Conservation (phyloP, 2,329 filamentous ascomycete genomes). For the Tricladium varicosporioides region DNA sequence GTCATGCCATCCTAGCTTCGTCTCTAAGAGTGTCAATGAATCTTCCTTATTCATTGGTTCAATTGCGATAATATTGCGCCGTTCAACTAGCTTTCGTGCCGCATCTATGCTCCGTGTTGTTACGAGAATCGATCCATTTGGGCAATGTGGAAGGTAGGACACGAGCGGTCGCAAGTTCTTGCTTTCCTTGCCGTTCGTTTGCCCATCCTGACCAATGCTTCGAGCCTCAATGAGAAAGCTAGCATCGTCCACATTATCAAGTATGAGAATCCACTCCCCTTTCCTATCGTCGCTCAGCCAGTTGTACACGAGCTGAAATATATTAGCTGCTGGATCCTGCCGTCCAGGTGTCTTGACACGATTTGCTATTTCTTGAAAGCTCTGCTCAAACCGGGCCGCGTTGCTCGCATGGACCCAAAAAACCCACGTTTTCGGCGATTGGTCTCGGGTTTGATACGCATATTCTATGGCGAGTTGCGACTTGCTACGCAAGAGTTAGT, state of each 20-base stretch:
- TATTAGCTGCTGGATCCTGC: conserved; percentile 32
- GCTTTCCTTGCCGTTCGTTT: conserved; percentile 12
- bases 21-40: conserved; percentile 33
- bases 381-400: conserved; percentile 35
- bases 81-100: conserved; percentile 23
- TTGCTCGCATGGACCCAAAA: conserved; percentile 40
- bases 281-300: conserved; percentile 29
- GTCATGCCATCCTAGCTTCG: conserved; percentile 23
- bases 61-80: conserved; percentile 26
- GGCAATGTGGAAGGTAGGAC: conserved; percentile 22
- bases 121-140: conserved; percentile 25
- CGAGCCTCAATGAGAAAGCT: conserved; percentile 21
- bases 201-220: conserved; percentile 12
- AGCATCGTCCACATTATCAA: conserved; percentile 39
- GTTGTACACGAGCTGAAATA: conserved; percentile 34
- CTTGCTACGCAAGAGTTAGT: conserved; percentile 30
- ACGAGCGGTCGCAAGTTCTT: conserved; percentile 14
- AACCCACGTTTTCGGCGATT: conserved; percentile 32
- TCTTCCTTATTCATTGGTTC: conserved; percentile 31
- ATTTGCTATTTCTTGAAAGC: conserved; percentile 36
- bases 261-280: conserved; percentile 35
- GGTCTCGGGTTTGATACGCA: conserved; percentile 30
- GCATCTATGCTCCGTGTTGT: conserved; percentile 25
- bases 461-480: conserved; percentile 40
- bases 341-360: conserved; percentile 32